Evolutionary conservation across 768 basidiomycete species (phyloP), one percentile per base, ranked within the genome.

Genomic region (Mycena pura): DNA sequence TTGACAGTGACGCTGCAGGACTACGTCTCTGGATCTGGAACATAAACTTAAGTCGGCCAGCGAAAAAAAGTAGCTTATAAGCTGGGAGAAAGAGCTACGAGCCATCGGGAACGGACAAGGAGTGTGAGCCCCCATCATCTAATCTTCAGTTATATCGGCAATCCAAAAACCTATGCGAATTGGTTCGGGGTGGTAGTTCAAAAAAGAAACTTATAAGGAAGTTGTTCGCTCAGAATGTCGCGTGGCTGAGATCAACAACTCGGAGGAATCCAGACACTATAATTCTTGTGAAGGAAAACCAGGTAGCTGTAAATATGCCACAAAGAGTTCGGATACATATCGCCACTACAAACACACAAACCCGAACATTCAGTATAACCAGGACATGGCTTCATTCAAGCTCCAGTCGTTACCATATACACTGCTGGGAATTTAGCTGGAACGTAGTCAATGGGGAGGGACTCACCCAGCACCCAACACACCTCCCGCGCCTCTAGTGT

Each of bases 381-480:
- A 84, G 25, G 84, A 84, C 75, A 83, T 78, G 22, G 75, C 71
- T 53, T 76, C 77, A 65, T 78, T 82, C 75, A 78, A 81, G 15
- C 70, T 66, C 84, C 84, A 86, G 52, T 72, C 68, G 31, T 57
- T 69, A 13, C 71, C 64, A 70, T 74, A 78, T 13, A 77, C 72
- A 24, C 75, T 80, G 46, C 31, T 24, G 73, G 47, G n/a, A 71
- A 67, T 54, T 44, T 25, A 28, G 6, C 29, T 34, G 17, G 21
- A 47, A 9, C 27, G 22, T 29, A 13, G 21, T 19, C 46, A 36
- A 45, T 5, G 7, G 17, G 25, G 25, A 46, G 38, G 22, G 10
- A 72, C 86, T 71, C 74, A 92, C 91, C 94, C 94, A 59, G 92
- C 89, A 15, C 85, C 93, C 13, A 83, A 72, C 19, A 93, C 76